Evolutionary conservation across 2,329 filamentous ascomycete genomes (phyloP), one percentile per base, ranked within the genome.

Genomic region (Penicillium sp.): DNA sequence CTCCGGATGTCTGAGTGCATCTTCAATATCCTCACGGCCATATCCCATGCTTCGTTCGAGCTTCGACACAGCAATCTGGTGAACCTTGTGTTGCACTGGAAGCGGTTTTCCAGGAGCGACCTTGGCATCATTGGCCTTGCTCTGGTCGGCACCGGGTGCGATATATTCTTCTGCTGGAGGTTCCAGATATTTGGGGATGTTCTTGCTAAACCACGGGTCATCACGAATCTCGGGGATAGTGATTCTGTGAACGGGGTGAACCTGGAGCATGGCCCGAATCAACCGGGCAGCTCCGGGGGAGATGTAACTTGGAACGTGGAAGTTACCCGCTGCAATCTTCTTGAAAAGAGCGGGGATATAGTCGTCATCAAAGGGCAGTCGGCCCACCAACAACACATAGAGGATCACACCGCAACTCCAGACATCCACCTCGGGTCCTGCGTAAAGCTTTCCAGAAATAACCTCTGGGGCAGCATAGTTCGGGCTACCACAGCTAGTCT

Each of bases 21-120:
- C 95, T 71, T 97, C 90, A 52, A 99, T 93, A 79, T 99, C 95
- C 60, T 89, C 89, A 73, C 91, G 93, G 35, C 90, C 92, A 72
- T 99, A 99, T 58, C 95, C 95, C 93, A 99, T 98, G 1, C 92
- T 97, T 78, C 93, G 95, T 69, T 93, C 95, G 52, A 99, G 89
- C 80, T 98, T 98, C 58, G 93, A 90, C 6, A 96, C 93, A 3
- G 98, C 93, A 64, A 91, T 89, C 58, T 95, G 87, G 72, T 98
- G 93, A 27, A 99, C 84, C 76, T 92, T 91, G 76, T 96, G 90
- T 65, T 96, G 91, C 8, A 96, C 85, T 54, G 89, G 88, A 22
- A 85, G 82, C 11, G 91, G 86, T 39, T 91, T 91, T 52, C 90
- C 86, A 3, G 91, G 90, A 0, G 90, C 91, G 64, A 97, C 87